These are phyloP conservation scores for Saccharomycopsis guyanensis DNA, from an alignment of 805 yeast genomes.

Conservation along the genomic window DNA sequence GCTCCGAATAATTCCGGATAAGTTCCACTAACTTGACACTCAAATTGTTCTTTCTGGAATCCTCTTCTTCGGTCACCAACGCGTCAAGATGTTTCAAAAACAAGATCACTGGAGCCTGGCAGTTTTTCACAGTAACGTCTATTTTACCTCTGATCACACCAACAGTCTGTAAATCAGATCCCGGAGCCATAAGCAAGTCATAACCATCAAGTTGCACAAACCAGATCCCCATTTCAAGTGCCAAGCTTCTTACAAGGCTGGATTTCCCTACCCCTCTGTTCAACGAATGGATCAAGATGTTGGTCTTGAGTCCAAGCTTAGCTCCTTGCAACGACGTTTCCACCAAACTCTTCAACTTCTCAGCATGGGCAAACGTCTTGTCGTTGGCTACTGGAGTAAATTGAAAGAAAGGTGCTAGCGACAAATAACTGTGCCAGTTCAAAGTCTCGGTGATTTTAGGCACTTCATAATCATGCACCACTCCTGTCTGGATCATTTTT, in stretches of 20 bases:
- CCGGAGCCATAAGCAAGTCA: slow-evolving; percentile 43
- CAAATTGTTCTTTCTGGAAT: slow-evolving; percentile 34
- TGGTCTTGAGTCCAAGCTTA: slow-evolving; percentile 40
- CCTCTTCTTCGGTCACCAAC: slow-evolving; percentile 40
- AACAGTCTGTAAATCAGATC: slow-evolving; percentile 69
- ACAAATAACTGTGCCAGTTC: slow-evolving; percentile 42
- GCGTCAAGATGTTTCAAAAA: slow-evolving; percentile 69
- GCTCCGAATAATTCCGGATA: slow-evolving; percentile 40
- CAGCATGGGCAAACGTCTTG: slow-evolving; percentile 40
- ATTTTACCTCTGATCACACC: slow-evolving; percentile 72
- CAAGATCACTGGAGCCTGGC: slow-evolving; percentile 41
- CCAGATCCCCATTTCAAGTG: slow-evolving; percentile 56
- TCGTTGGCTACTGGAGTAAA: slow-evolving; percentile 22
- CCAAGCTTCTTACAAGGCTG: slow-evolving; percentile 47
- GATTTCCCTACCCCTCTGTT: slow-evolving; percentile 77
- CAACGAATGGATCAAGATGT: slow-evolving; percentile 59
- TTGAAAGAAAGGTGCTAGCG: slow-evolving; percentile 35
- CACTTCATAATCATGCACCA: slow-evolving; percentile 33
- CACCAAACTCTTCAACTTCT: slow-evolving; percentile 45
- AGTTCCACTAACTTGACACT: slow-evolving; percentile 49
- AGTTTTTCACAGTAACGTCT: slow-evolving; percentile 48
- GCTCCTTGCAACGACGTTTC: slow-evolving; percentile 37
- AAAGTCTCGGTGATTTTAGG: slow-evolving; percentile 22
- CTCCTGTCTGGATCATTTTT: slow-evolving; percentile 62
- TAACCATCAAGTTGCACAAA: slow-evolving; percentile 63